These are phyloP conservation scores for Phytophthora quininea DNA, from an alignment of 352 stramenopile genomes.

Conservation along the genomic window DNA sequence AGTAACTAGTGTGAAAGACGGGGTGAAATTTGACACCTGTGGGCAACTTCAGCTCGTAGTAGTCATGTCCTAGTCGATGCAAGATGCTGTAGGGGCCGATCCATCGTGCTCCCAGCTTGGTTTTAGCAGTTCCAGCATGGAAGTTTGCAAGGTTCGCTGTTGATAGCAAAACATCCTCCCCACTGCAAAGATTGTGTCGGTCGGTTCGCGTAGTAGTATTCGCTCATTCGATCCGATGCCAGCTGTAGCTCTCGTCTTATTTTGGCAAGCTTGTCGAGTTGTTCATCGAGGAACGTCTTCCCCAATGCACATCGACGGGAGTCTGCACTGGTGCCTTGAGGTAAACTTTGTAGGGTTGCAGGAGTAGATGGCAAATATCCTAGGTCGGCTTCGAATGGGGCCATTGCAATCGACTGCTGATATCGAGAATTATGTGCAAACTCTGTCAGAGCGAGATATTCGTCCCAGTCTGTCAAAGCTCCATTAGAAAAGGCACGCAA, in stretches of 20 bases:
- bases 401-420: background rate
- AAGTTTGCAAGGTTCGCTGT: conserved; percentile 12
- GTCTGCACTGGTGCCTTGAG: background rate
- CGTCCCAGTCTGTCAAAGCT: background rate
- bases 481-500: background rate
- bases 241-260: background rate
- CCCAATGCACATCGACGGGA: background rate
- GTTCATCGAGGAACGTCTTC: conserved; percentile 10
- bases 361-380: background rate
- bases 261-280: conserved; percentile 4
- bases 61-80: conserved; percentile 4
- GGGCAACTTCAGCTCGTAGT: conserved; percentile 16
- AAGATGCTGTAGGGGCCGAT: conserved; percentile 18
- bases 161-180: conserved; percentile 11
- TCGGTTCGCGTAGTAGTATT: conserved; percentile 13
- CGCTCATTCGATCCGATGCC: conserved; percentile 10
- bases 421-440: background rate
- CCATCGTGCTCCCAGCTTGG: conserved; percentile 21
- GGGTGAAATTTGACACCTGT: conserved; percentile 14
- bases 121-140: conserved; percentile 19
- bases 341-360: background rate
- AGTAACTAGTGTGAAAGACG: conserved; percentile 14
- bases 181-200: conserved; percentile 6
- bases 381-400: background rate
- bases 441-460: background rate